These are phyloP conservation scores for Mycena metata DNA, from an alignment of 768 basidiomycete species.

Conservation along the genomic window DNA sequence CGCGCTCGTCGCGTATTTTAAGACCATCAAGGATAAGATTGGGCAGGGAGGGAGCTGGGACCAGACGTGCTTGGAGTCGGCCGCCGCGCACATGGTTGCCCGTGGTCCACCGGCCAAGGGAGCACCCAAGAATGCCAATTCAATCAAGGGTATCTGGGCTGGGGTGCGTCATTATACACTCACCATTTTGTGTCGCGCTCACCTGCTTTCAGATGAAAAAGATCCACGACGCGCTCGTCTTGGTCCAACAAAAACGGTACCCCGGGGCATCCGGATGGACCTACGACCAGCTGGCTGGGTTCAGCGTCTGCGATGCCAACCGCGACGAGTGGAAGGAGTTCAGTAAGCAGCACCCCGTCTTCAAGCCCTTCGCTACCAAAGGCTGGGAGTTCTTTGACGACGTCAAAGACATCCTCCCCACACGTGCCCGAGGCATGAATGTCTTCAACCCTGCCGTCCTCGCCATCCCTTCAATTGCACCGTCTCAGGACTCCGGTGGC, in stretches of 20 bases:
- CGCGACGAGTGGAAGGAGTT: constrained; percentile 18
- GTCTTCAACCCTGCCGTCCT: constrained; percentile 14
- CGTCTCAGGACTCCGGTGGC: neutral
- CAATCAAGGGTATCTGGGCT: constrained; percentile 1
- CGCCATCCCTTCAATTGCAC: neutral
- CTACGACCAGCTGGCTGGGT: constrained; percentile 17
- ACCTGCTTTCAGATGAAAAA: too few species aligned
- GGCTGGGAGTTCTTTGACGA: constrained; percentile 21
- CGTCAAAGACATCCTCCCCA: constrained; percentile 18
- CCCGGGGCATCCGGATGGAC: constrained; percentile 18
- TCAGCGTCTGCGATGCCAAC: constrained; percentile 22
- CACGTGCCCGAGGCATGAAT: constrained; percentile 1
- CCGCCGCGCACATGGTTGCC: neutral
- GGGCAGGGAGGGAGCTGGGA: too few species aligned
- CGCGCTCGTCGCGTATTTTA: neutral
- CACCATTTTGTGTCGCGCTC: too few species aligned
- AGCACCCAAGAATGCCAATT: constrained; percentile 1
- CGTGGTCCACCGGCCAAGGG: constrained; percentile 10
- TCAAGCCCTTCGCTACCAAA: constrained; percentile 23
- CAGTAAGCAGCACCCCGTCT: constrained; percentile 14
- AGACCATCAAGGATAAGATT: too few species aligned
- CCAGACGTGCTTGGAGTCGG: too few species aligned
- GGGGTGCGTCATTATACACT: constrained; percentile 6
- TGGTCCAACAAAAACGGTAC: constrained; percentile 7
- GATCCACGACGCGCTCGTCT: too few species aligned